Conservation (phyloP, 2,329 filamentous ascomycete species). For the Penicillium expansum region DNA sequence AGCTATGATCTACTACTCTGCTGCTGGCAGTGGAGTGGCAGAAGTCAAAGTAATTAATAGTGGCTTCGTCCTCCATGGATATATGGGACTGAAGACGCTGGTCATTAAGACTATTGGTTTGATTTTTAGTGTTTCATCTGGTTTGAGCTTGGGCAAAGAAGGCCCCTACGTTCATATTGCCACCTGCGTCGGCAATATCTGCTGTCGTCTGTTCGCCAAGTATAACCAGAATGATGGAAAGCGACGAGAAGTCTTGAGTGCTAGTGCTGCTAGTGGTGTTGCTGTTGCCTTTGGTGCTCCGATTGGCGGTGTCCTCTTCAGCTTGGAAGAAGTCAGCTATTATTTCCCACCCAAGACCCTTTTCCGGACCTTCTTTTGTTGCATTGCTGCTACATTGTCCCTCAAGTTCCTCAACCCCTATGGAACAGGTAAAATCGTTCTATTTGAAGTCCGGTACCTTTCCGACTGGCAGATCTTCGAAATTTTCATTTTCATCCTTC, state of each 20-base stretch:
- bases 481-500: constrained; percentile 76
- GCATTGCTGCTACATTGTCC: constrained; percentile 83
- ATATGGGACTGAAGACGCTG: constrained; percentile 83
- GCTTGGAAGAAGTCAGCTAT: constrained; percentile 89
- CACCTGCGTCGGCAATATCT: constrained; percentile 91
- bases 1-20: constrained; percentile 92
- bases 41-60: constrained; percentile 98
- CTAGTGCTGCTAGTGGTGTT: constrained; percentile 85
- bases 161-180: constrained; percentile 97
- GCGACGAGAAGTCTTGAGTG: constrained; percentile 87
- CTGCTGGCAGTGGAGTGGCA: constrained; percentile 91
- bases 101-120: constrained; percentile 80
- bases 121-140: constrained; percentile 85
- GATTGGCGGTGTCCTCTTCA: constrained; percentile 85
- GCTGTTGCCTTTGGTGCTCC: constrained; percentile 93
- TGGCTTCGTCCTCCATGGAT: constrained; percentile 94
- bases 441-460: constrained; percentile 90
- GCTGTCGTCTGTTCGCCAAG: constrained; percentile 88
- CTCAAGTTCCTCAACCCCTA: constrained; percentile 96
- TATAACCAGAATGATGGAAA: constrained; percentile 95
- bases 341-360: constrained; percentile 97
- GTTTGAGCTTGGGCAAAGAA: constrained; percentile 91
- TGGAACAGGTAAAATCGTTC: constrained; percentile 91
- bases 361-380: constrained; percentile 97
- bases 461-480: constrained; percentile 95